Evolutionary conservation across 1,284 basidiomycete genomes (phyloP).

Genomic region (Ustilago esculenta): DNA sequence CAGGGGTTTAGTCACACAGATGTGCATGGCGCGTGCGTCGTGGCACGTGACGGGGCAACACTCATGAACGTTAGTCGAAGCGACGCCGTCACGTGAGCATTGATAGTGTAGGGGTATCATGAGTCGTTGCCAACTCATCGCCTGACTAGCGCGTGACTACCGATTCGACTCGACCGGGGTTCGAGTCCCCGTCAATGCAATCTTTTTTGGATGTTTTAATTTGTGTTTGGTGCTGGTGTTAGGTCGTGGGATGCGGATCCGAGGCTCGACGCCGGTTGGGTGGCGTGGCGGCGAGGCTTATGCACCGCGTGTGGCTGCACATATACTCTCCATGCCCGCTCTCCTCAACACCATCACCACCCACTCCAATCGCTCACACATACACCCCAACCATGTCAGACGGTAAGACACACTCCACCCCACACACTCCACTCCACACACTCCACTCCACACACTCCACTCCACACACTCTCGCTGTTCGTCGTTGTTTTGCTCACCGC

Average conservation of each 20-base stretch:
- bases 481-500: no score
- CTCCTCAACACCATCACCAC: neutral
- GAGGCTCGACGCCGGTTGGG: no score
- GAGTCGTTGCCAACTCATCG: slow-evolving; percentile 50
- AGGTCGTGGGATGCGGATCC: slow-evolving; percentile 10
- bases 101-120: slow-evolving; percentile 53
- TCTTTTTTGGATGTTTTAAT: slow-evolving; percentile 10
- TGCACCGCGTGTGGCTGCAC: no score
- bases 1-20: no score
- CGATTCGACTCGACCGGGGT: slow-evolving; percentile 55
- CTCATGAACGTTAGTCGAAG: no score
- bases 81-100: slow-evolving; percentile 16
- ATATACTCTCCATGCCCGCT: no score
- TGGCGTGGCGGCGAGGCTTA: no score
- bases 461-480: no score
- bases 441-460: no score
- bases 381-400: slow-evolving; percentile 27
- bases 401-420: slow-evolving; percentile 14
- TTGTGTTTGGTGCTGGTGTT: neutral
- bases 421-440: no score
- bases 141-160: slow-evolving; percentile 9
- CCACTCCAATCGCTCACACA: neutral
- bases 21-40: no score
- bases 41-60: no score
- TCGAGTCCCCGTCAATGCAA: slow-evolving; percentile 58